These are phyloP conservation scores for Phytopythium aichiense DNA, from an alignment of 352 stramenopile species.

Conservation along the genomic window DNA sequence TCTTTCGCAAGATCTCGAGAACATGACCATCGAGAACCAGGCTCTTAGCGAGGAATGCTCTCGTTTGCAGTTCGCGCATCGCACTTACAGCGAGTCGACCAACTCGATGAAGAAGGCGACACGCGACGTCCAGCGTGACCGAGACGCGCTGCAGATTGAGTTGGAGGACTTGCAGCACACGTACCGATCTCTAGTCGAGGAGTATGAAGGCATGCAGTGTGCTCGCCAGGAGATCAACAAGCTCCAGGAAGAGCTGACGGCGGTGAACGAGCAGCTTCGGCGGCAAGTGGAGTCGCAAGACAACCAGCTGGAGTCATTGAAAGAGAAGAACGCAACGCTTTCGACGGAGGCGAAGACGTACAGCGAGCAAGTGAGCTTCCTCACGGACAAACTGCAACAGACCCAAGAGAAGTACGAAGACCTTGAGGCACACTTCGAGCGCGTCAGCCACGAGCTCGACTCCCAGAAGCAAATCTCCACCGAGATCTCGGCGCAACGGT, in stretches of 20 bases:
- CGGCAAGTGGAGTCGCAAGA: slow-evolving; percentile 50
- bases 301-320: slow-evolving; percentile 49
- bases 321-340: slow-evolving; percentile 54
- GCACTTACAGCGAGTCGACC: slow-evolving; percentile 45
- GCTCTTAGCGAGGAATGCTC: slow-evolving; percentile 78
- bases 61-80: slow-evolving; percentile 47
- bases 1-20: slow-evolving; percentile 75
- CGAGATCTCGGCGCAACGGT: slow-evolving; percentile 75
- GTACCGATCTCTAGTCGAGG: slow-evolving; percentile 66
- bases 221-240: slow-evolving; percentile 47
- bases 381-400: slow-evolving; percentile 67
- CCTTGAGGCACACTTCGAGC: slow-evolving; percentile 52
- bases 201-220: slow-evolving; percentile 68
- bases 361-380: slow-evolving; percentile 74
- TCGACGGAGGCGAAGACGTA: slow-evolving; percentile 55
- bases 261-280: slow-evolving; percentile 65
- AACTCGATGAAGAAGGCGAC: slow-evolving; percentile 52
- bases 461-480: slow-evolving; percentile 66
- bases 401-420: slow-evolving; percentile 48
- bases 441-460: slow-evolving; percentile 41
- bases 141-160: slow-evolving; percentile 70
- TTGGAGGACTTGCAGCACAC: slow-evolving; percentile 71
- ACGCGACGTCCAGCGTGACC: slow-evolving; percentile 56
- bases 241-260: slow-evolving; percentile 50
- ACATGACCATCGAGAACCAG: slow-evolving; percentile 88